Conservation (phyloP, 1,139 yeast genomes). For the Scheffersomyces illinoinensis region DNA sequence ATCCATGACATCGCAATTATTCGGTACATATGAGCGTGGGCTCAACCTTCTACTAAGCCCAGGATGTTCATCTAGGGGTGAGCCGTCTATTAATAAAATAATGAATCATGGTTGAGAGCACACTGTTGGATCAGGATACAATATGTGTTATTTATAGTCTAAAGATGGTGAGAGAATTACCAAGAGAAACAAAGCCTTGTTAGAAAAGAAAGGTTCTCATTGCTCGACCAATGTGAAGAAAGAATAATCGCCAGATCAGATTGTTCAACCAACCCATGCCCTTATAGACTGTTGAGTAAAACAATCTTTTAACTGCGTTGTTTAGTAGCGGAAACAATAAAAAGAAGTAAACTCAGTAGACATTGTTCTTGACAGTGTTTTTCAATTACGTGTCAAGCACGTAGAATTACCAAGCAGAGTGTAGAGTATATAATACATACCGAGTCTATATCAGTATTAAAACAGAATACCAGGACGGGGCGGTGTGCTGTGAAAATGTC, state of each 20-base stretch:
- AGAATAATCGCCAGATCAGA: background rate
- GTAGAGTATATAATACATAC: too few species aligned
- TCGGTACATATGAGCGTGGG: background rate
- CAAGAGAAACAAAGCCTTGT: background rate
- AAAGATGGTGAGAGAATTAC: background rate
- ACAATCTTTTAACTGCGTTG: too few species aligned
- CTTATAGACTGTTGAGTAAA: too few species aligned
- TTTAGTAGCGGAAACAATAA: too few species aligned
- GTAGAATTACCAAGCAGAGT: too few species aligned
- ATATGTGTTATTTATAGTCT: background rate
- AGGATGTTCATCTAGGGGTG: background rate
- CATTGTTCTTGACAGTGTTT: too few species aligned
- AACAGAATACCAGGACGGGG: background rate
- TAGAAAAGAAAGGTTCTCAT: background rate
- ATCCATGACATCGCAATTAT: background rate
- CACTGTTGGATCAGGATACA: background rate
- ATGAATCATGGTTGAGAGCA: background rate
- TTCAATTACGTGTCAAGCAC: too few species aligned
- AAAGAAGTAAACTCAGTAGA: too few species aligned
- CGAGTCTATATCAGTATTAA: background rate
- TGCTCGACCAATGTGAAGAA: background rate
- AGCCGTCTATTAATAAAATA: too few species aligned
- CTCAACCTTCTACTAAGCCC: background rate
- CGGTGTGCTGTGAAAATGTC: background rate
- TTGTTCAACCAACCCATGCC: background rate